A percentile compares a stretch with the other conserved stretches of the same genome.
These are phyloP conservation scores for Aegilops tauschii DNA, from an alignment of 176 grass and related monocot species.

Conservation along the genomic window DNA sequence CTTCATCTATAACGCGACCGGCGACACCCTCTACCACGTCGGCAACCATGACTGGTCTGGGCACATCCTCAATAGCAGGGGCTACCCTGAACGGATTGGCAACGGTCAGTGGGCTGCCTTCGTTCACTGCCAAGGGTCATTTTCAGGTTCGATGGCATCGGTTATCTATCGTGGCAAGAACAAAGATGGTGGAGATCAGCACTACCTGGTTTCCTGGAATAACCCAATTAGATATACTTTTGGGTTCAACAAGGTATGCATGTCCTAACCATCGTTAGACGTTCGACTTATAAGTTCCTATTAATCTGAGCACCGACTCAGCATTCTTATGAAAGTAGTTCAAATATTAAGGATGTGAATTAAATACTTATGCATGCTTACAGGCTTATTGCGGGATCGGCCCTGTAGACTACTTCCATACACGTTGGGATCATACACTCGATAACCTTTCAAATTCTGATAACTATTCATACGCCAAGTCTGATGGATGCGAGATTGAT, in stretches of 20 bases:
- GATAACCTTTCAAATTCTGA: not conserved
- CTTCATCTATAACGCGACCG: not conserved
- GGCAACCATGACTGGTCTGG: not conserved
- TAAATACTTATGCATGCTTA: not conserved
- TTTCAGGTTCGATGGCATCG: not conserved
- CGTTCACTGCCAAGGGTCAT: not conserved
- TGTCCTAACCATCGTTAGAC: not conserved
- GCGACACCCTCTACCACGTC: not conserved
- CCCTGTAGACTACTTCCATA: not conserved
- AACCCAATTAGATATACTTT: not conserved
- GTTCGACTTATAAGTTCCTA: not conserved
- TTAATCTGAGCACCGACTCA: not conserved
- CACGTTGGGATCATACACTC: not conserved
- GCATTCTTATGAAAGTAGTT: not conserved
- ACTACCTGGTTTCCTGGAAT: not conserved
- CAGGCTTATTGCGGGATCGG: not conserved
- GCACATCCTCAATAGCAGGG: too few species aligned
- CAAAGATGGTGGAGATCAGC: not conserved
- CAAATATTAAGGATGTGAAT: not conserved
- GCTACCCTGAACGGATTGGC: not conserved
- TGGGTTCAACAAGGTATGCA: not conserved
- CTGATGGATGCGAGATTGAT: not conserved
- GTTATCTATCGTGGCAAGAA: not conserved
- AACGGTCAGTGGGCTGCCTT: constrained; percentile 13
- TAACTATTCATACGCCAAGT: not conserved